These are phyloP conservation scores for Edaphochlamys debaryana DNA, from an alignment of 139 green algal genomes.

Conservation along the genomic window DNA sequence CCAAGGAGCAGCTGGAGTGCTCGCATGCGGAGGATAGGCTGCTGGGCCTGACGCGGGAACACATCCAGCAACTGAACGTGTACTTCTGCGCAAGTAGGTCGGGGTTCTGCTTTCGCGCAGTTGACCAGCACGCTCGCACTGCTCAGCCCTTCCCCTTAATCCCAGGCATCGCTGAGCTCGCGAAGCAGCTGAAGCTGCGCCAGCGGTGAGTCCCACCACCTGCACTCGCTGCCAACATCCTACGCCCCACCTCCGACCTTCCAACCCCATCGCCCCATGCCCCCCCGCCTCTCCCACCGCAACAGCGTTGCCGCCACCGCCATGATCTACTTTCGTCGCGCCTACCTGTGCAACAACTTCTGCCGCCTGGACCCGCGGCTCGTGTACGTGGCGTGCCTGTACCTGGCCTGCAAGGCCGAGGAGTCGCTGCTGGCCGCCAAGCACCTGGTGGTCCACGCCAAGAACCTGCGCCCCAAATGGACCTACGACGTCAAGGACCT, in stretches of 20 bases:
- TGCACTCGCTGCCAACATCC: background rate
- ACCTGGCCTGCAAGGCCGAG: constrained; percentile 85
- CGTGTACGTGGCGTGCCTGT: constrained; percentile 76
- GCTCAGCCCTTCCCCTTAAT: no score
- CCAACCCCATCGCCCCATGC: background rate
- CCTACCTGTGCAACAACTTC: constrained; percentile 68
- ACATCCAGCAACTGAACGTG: constrained; percentile 68
- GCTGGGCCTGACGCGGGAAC: constrained; percentile 55
- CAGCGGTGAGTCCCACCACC: constrained; percentile 49
- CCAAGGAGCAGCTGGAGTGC: constrained; percentile 48
- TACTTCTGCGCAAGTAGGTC: constrained; percentile 64
- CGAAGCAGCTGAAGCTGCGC: constrained; percentile 54
- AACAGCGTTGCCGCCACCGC: constrained; percentile 68
- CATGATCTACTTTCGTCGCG: constrained; percentile 70
- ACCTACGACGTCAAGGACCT: constrained; percentile 69
- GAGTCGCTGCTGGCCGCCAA: constrained; percentile 79
- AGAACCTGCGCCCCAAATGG: constrained; percentile 50
- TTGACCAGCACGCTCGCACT: no score
- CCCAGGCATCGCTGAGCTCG: constrained; percentile 68
- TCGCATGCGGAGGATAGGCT: constrained; percentile 55
- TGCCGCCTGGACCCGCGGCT: constrained; percentile 71
- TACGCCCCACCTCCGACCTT: background rate
- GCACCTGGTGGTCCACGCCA: constrained; percentile 65
- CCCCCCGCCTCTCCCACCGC: background rate
- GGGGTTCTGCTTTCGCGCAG: background rate